Percentiles rank a stretch among this genome's conserved stretches.
Evolutionary conservation across 257 asterid genomes (phyloP).

Genomic region (Solanum chaucha): DNA sequence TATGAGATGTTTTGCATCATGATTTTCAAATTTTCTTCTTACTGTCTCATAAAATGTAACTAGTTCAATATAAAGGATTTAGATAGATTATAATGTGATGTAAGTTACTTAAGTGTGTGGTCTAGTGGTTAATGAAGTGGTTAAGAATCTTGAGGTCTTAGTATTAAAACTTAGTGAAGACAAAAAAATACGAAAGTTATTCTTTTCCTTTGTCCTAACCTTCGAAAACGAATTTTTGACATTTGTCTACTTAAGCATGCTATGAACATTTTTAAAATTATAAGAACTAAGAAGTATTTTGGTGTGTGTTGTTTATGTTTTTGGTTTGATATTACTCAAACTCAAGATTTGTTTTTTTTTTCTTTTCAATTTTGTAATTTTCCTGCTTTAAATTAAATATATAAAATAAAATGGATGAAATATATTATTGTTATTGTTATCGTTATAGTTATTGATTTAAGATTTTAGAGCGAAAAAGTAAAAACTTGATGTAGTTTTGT

Average conservation of each 20-base stretch:
- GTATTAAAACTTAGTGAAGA: too few relatives aligned
- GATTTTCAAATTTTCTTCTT: neutral
- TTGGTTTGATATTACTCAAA: neutral
- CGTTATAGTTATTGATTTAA: neutral
- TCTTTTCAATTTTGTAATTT: neutral
- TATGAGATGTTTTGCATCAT: neutral
- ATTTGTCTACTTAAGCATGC: neutral
- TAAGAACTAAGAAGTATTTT: neutral
- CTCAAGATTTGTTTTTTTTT: neutral
- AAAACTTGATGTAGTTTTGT: neutral
- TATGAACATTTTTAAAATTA: neutral
- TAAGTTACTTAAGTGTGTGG: too few relatives aligned
- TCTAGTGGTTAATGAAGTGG: too few relatives aligned
- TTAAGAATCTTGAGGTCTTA: too few relatives aligned
- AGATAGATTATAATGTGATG: too few relatives aligned
- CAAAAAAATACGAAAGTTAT: too few relatives aligned
- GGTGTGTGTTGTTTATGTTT: neutral
- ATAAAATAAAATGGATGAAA: neutral
- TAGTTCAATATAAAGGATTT: too few relatives aligned
- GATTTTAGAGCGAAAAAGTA: neutral
- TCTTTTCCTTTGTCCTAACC: too few relatives aligned
- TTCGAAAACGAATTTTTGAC: neutral
- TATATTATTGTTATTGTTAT: neutral
- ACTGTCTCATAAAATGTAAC: neutral
- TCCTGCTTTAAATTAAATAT: neutral